phyloP scores from a whole-genome alignment of 2,329 filamentous ascomycete genomes.

The Cercospora sp. region DNA sequence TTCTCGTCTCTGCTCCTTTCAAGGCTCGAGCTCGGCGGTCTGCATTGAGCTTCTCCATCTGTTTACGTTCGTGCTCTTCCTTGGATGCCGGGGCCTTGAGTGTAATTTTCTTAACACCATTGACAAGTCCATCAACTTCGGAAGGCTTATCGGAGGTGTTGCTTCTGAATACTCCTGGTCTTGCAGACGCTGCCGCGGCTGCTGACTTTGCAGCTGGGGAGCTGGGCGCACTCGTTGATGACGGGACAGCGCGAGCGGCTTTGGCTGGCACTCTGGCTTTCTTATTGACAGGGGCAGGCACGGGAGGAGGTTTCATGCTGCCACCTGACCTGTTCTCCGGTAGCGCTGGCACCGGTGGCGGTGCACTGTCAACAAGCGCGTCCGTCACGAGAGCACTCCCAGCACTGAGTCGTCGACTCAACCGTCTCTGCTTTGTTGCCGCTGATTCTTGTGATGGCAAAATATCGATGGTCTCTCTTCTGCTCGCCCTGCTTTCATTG shows the following conservation, averaged over 20 bases:
- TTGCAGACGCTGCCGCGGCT: constrained; percentile 25
- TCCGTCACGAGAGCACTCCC: constrained; percentile 34
- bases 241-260: constrained; percentile 16
- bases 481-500: constrained; percentile 24
- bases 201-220: constrained; percentile 43
- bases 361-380: constrained; percentile 22
- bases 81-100: constrained; percentile 56
- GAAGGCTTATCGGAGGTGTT: constrained; percentile 22
- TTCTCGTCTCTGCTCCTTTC: constrained; percentile 38
- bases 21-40: constrained; percentile 38
- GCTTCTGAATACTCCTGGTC: constrained; percentile 3
- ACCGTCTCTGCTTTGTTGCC: constrained; percentile 30
- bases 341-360: constrained; percentile 29
- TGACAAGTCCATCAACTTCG: constrained; percentile 53
- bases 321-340: constrained; percentile 25
- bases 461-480: constrained; percentile 44
- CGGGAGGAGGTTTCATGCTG: constrained; percentile 35
- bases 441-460: constrained; percentile 32
- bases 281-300: constrained; percentile 27
- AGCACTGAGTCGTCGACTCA: constrained; percentile 39
- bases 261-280: constrained; percentile 32
- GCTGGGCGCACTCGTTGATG: constrained; percentile 35
- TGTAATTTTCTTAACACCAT: constrained; percentile 59
- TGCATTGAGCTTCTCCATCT: constrained; percentile 47
- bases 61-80: constrained; percentile 55